Evolutionary conservation across 768 basidiomycete species (phyloP), one percentile per base, ranked within the genome.

Genomic region (Clathrus columnatus): DNA sequence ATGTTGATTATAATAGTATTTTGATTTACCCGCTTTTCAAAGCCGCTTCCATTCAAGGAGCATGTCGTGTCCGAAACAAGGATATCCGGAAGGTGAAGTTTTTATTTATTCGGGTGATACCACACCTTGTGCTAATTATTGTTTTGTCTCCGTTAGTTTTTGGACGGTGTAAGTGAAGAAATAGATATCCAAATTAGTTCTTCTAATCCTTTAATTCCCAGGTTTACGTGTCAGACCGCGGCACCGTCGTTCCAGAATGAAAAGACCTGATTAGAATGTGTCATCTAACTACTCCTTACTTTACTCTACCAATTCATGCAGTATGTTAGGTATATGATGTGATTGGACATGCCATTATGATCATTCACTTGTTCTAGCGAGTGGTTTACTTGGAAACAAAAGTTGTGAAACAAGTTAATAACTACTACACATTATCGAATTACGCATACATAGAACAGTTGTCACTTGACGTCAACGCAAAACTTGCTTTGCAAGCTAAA

Each of bases 1-100:
- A 23, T 51, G 20, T 28, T 43, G 5, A n/a, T n/a, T 49, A 63
- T 46, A 3, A 36, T 16, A 14, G 44, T 20, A 29, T 18, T 28
- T 43, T 24, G 17, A 26, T 59, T 59, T 42, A 58, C 46, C 47
- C 27, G 23, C 56, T 26, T 51, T 14, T 36, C 41, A 1, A 59
- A 85, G 92, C 96, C 59, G 96, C 96, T 47, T 90, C 90, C 42
- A 98, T 99, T 69, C 96, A 98, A 70, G 94, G 94, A 63, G 78
- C 87, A 59, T 96, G 92, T 77, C 83, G 86, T 63, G 96, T 99
- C 67, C 87, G 91, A 72, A 96, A 98, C 86, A 99, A 99, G 79
- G 95, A 95, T 79, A 97, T 98, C 74, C 91, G 95, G 64, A 55
- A 55, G 54, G 54, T 55, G 7, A 18, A 24, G 46, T 7, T 23